These are phyloP conservation scores for Artemisia argyi DNA, from an alignment of 129 eudicot species.

Conservation along the genomic window DNA sequence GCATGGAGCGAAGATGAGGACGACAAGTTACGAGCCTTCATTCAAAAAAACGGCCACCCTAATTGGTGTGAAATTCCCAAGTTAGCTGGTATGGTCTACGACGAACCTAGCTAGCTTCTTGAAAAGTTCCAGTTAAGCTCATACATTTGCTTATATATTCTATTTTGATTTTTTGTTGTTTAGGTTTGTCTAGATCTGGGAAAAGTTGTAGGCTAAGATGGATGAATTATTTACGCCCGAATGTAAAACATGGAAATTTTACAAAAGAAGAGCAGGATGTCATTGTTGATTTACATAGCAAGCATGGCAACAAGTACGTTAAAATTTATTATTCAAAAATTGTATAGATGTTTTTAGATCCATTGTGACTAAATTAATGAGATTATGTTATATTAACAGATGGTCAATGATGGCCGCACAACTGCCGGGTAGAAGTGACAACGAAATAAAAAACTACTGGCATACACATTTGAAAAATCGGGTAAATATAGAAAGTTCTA, in stretches of 20 bases:
- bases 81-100: constrained; percentile 24
- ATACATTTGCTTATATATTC: background rate
- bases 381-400: constrained; percentile 13
- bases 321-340: background rate
- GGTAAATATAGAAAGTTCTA: background rate
- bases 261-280: constrained; percentile 35
- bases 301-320: constrained; percentile 31
- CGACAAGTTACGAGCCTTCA: constrained; percentile 25
- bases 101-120: background rate
- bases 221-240: constrained; percentile 36
- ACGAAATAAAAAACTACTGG: constrained; percentile 50
- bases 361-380: background rate
- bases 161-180: background rate
- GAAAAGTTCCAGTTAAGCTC: background rate
- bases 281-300: constrained; percentile 23
- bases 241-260: constrained; percentile 33
- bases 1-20: constrained; percentile 41
- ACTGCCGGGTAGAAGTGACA: constrained; percentile 50
- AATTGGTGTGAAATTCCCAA: constrained; percentile 37
- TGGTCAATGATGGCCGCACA: constrained; percentile 44
- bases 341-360: background rate
- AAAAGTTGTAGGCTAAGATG: constrained; percentile 53
- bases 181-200: constrained; percentile 38
- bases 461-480: constrained; percentile 35
- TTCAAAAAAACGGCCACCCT: constrained; percentile 22